Evolutionary conservation across 176 grass and related monocot species (phyloP), one percentile per base, ranked within the genome.

Genomic region (Tillandsia fasciculata): DNA sequence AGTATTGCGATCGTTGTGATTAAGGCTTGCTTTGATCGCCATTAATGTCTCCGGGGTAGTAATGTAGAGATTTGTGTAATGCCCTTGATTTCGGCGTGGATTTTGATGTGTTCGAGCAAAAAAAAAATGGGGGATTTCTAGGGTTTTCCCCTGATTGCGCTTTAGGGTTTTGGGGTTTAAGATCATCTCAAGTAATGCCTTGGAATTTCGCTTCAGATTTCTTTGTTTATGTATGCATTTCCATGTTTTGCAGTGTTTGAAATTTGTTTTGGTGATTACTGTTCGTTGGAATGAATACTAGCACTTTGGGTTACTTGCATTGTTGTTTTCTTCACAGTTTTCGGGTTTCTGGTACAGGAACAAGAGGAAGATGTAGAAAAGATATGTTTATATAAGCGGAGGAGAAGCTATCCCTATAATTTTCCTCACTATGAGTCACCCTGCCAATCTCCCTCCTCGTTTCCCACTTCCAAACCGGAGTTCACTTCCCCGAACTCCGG

Each of bases 401-500:
- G 3, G 56, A 61, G 70, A 10, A 67, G 49, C 14, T 11, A 13
- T 15, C 51, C 24, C 72, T 77, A 64, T 72, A 77, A 64, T 71
- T 67, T 27, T 26, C 70, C 26, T 69, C 65, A 65, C 73, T 52
- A 99, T 99, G 95, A 90, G 90, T 49, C 86, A 84, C n/a, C 80
- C 83, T 2, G 79, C 88, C 1, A 85, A 88, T 70, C 95, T 99
- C 74, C 95, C 90, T 49, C 95, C 95, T 29, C 90, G 95, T 51
- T 88, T 84, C 77, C 90, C 95, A 6, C 72, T 83, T 13, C 73
- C 63, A 23, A 76, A 48, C 15, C 80, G 69, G 68, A 54, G 11
- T 74, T 73, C 77, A 64, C 83, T 78, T 65, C 66, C 52, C n/a
- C 75, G 18, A 50, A 53, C 65, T 26, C 54, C 50, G 52, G 65